Percentiles rank a stretch among this genome's conserved stretches.
These are phyloP conservation scores for Endoconidiophora laricicola DNA, from an alignment of 2,329 filamentous ascomycete genomes.

Conservation along the genomic window DNA sequence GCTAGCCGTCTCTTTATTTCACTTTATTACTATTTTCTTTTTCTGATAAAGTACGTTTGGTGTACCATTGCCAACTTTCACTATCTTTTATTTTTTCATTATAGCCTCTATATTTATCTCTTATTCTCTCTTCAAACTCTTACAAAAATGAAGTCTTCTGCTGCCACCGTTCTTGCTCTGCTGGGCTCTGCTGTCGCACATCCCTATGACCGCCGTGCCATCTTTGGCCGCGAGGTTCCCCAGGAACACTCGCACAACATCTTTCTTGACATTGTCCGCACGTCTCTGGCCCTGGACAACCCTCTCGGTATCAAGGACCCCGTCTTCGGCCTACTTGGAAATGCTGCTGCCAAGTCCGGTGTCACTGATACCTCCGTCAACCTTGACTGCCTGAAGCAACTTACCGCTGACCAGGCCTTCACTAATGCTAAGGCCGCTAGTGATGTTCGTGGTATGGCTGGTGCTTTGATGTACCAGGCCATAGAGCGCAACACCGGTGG, in stretches of 20 bases:
- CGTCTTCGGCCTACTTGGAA: slow-evolving; percentile 32
- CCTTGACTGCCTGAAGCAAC: slow-evolving; percentile 29
- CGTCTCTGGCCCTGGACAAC: slow-evolving; percentile 30
- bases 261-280: slow-evolving; percentile 28
- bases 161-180: slow-evolving; percentile 9
- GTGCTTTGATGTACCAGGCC: slow-evolving; percentile 36
- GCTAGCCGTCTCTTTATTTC: slow-evolving; percentile 7
- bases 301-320: slow-evolving; percentile 32
- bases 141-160: slow-evolving; percentile 7
- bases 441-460: slow-evolving; percentile 37
- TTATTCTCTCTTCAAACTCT: background rate
- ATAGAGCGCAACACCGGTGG: slow-evolving; percentile 34
- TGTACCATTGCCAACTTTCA: background rate
- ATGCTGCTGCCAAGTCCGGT: slow-evolving; percentile 29
- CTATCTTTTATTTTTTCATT: background rate
- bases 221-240: slow-evolving; percentile 29
- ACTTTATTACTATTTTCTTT: background rate
- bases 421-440: slow-evolving; percentile 38
- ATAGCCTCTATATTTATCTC: background rate
- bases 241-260: slow-evolving; percentile 39
- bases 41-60: slow-evolving; percentile 5
- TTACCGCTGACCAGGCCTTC: slow-evolving; percentile 40
- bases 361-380: slow-evolving; percentile 27
- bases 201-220: slow-evolving; percentile 11
- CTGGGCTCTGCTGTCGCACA: slow-evolving; percentile 14